These are phyloP conservation scores for Nematodospora anomalae DNA, from an alignment of 1,139 yeast species.

Conservation along the genomic window DNA sequence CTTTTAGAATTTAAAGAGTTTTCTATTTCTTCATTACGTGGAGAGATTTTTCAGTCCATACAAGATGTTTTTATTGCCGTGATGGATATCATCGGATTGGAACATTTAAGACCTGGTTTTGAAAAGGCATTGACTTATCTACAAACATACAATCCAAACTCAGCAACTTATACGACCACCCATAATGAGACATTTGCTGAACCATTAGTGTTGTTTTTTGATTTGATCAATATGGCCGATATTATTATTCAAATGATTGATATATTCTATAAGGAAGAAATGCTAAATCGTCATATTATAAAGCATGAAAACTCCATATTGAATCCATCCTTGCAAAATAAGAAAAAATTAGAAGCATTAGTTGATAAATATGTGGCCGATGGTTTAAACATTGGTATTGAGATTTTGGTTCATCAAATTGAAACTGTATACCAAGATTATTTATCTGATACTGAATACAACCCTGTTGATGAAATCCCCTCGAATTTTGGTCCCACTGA, in stretches of 20 bases:
- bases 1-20: constrained; percentile 34
- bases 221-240: constrained; percentile 89
- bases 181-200: constrained; percentile 49
- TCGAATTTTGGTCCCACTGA: constrained; percentile 56
- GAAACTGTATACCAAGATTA: constrained; percentile 34
- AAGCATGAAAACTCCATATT: constrained; percentile 74
- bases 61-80: constrained; percentile 68
- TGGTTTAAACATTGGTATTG: constrained; percentile 88
- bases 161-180: constrained; percentile 16
- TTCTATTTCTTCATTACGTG: constrained; percentile 32
- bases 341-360: constrained; percentile 74
- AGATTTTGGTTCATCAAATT: constrained; percentile 79
- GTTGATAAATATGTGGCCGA: constrained; percentile 90
- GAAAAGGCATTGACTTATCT: constrained; percentile 73
- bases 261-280: constrained; percentile 85
- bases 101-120: constrained; percentile 80
- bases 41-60: constrained; percentile 34
- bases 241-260: constrained; percentile 89
- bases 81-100: constrained; percentile 61
- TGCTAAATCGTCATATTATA: constrained; percentile 60
- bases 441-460: constrained; percentile 34
- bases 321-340: constrained; percentile 76
- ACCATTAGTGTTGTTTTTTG: constrained; percentile 85
- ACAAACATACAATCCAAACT: constrained; percentile 65
- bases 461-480: constrained; percentile 23